Evolutionary conservation across 306 rosid genomes (phyloP), one percentile per base, ranked within the genome.

Genomic region (Senna tora): DNA sequence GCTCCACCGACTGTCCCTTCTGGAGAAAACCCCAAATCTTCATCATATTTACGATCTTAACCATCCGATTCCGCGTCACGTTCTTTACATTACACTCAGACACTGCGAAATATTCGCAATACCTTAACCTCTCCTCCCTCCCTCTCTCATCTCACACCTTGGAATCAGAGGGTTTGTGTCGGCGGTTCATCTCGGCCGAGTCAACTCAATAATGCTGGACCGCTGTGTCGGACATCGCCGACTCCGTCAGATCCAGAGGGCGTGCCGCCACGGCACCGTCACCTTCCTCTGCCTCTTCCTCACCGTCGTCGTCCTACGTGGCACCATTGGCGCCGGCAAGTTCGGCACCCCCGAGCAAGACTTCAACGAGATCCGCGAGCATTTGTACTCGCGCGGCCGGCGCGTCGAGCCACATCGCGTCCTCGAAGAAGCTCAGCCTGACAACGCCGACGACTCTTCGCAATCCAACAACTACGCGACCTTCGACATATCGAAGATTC

Each of bases 241-340:
- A 5, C 71, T 80, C 81, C 96, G 95, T 46, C 98, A 90, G 89
- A 81, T 90, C 83, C 95, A 90, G 42, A 67, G 96, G 45, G 87
- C 93, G 4, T 51, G 70, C 59, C 96, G 98, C 5, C 92, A 87
- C 77, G 84, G 96, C 72, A 58, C 75, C 52, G 90, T 90, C 54
- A 79, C 93, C 25, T 84, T 88, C 61, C 77, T 93, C 67, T 93
- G 96, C 46, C 88, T 93, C 73, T 87, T 93, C 88, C 85, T 93
- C 56, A 93, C 96, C 64, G 74, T 93, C 69, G 77, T 93, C 22
- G 96, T 93, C 53, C 83, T 93, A 46, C 95, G 93, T 13, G 96
- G 98, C 74, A 90, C 93, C 25, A 83, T 93, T 69, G 98, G 96
- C 10, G 96, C 98, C 51, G 98, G 98, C 4, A 93, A 93, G 75